These are phyloP conservation scores for Hypoxylon lenormandii DNA, from an alignment of 495 filamentous ascomycete genomes.

Conservation along the genomic window DNA sequence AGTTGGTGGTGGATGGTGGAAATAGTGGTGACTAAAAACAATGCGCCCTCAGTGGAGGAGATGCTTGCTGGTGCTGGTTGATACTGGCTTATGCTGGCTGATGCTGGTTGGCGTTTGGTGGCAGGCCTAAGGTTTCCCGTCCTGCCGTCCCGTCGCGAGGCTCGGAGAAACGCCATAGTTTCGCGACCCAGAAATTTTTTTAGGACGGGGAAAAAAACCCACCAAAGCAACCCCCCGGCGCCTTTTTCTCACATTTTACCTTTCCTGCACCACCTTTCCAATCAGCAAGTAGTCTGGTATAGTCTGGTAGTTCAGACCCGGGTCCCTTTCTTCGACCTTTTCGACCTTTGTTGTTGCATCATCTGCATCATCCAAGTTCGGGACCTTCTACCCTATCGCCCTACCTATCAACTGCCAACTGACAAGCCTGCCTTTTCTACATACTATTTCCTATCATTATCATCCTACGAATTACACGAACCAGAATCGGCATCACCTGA, in stretches of 20 bases:
- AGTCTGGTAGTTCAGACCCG: too few relatives aligned
- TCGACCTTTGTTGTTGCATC: too few relatives aligned
- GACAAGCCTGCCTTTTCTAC: too few relatives aligned
- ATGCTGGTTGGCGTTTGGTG: conserved; percentile 3
- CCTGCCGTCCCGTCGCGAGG: conserved; percentile 38
- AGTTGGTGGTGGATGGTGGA: conserved; percentile 11
- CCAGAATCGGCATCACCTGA: background rate
- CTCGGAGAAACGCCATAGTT: conserved; percentile 33
- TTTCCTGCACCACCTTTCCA: conserved; percentile 11
- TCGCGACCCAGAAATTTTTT: conserved; percentile 46
- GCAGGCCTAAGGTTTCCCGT: background rate
- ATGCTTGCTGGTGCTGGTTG: background rate
- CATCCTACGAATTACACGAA: background rate
- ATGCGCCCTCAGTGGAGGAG: conserved; percentile 16
- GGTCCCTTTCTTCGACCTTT: background rate
- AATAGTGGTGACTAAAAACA: conserved; percentile 21
- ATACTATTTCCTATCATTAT: too few relatives aligned
- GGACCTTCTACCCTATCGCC: background rate
- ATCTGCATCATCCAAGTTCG: too few relatives aligned
- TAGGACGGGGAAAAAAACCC: conserved; percentile 13
- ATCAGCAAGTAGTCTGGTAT: background rate
- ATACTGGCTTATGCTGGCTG: background rate
- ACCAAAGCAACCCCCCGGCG: conserved; percentile 21
- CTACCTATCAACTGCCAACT: background rate
- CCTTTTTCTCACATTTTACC: conserved; percentile 17